phyloP scores from a whole-genome alignment of 2,329 filamentous ascomycete species.

The Chrysosporium queenslandicum region DNA sequence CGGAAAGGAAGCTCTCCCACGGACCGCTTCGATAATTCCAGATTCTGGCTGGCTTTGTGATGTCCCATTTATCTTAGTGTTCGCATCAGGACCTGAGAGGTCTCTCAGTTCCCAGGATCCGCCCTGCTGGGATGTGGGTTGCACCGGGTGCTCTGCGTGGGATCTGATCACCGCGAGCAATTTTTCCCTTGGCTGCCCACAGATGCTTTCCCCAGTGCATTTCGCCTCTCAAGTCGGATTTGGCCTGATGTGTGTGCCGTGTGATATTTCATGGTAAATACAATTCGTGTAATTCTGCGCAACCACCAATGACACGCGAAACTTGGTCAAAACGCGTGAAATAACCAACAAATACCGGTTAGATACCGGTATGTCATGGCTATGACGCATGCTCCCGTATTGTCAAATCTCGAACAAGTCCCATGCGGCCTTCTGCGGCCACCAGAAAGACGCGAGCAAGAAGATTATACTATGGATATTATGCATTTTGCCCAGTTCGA shows the following conservation, averaged over 20 bases:
- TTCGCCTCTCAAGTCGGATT: conserved; percentile 5
- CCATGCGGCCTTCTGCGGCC: conserved; percentile 17
- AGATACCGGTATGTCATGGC: neutral
- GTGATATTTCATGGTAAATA: neutral
- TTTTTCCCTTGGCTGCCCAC: neutral
- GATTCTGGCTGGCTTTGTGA: neutral
- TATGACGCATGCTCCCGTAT: conserved; percentile 5
- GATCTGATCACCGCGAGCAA: conserved; percentile 3
- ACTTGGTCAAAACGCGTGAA: neutral
- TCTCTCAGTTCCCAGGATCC: conserved; percentile 1
- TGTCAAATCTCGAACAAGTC: conserved; percentile 1
- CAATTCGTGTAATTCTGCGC: neutral
- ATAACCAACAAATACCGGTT: neutral
- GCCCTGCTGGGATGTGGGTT: conserved; percentile 10
- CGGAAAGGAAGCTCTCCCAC: too few relatives aligned
- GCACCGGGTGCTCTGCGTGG: neutral
- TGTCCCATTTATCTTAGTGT: neutral
- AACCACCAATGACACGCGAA: neutral
- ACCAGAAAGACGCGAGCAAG: neutral
- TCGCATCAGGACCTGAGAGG: neutral
- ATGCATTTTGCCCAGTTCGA: conserved; percentile 9
- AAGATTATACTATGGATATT: neutral
- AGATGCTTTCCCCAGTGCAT: neutral
- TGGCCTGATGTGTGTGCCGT: conserved; percentile 1
- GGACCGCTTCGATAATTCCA: neutral